Evolutionary conservation across 1,284 basidiomycete species (phyloP), one percentile per base, ranked within the genome.

Genomic region (Mycena citricolor): DNA sequence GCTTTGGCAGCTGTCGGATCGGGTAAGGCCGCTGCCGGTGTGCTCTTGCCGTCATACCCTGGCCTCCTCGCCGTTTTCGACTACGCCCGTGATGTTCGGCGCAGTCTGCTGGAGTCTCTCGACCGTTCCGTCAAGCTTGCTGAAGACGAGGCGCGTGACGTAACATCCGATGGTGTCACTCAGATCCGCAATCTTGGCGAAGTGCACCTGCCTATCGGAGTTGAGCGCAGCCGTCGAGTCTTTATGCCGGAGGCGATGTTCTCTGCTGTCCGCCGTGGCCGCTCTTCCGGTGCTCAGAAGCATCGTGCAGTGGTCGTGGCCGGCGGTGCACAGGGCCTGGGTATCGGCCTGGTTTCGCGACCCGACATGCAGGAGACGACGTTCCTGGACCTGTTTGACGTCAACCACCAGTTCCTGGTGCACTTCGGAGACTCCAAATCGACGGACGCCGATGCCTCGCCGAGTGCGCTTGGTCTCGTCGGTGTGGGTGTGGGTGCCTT

Each of bases 241-340:
- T 99, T 99, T 73, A 84, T 93, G 69, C 90, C 95, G 10, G 86
- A 94, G 60, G 94, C 90, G 14, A 99, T 99, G 97, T 99, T 99
- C 69, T 79, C 77, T 38, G 66, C 73, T 14, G 65, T 71, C 46
- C 69, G 77, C 47, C 64, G 68, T 34, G 66, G 72, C 33, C 76
- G 72, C 51, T 61, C 65, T 37, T 69, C 71, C 59, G 65, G 62
- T 26, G 66, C 70, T 32, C 72, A 73, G 31, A 67, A 71, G 14
- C 69, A 68, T 3, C 54, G 61, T 4, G 68, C 71, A 11, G 68
- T 76, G 7, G 66, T 86, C 40, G 85, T 89, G 34, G 84, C 85
- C 40, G 87, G 85, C 43, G 86, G 85, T 46, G 57, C 79, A 4
- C 73, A 81, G 55, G 85, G 86, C 11, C 76, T 90, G 8, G 88